Conservation (phyloP, 371 early-diverging fungal genomes). For the Circinella umbellata region DNA sequence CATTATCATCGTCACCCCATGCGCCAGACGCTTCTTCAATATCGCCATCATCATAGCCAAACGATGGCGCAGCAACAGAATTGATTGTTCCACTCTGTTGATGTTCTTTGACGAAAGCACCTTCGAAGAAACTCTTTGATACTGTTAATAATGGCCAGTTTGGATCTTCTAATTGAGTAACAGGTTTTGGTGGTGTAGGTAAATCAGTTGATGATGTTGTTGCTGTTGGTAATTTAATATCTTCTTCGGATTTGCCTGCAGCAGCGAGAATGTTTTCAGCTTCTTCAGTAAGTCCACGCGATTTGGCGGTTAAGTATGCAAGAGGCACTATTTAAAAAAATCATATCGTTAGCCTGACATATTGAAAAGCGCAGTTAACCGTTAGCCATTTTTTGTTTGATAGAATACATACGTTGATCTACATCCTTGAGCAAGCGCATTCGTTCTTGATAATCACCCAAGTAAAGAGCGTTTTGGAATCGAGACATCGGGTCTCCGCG, state of each 20-base stretch:
- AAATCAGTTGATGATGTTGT: slow-evolving; percentile 34
- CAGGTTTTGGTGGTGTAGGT: slow-evolving; percentile 68
- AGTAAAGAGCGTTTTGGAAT: slow-evolving; percentile 87
- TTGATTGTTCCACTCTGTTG: slow-evolving; percentile 30
- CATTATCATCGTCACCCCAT: slow-evolving; percentile 75
- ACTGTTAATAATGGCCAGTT: slow-evolving; percentile 91
- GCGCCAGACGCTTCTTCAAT: slow-evolving; percentile 64
- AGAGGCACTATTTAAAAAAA: slow-evolving; percentile 63
- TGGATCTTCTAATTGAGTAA: slow-evolving; percentile 68
- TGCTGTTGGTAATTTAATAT: slow-evolving; percentile 57
- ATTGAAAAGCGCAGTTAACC: too few species aligned
- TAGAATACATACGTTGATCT: slow-evolving; percentile 68
- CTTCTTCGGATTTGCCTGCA: slow-evolving; percentile 68
- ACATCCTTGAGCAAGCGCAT: slow-evolving; percentile 79
- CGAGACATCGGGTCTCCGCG: slow-evolving; percentile 84
- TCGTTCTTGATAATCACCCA: slow-evolving; percentile 90
- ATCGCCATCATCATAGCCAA: slow-evolving; percentile 57
- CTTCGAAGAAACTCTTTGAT: slow-evolving; percentile 70
- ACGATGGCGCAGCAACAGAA: slow-evolving; percentile 41
- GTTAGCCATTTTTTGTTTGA: background rate
- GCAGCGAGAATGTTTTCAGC: slow-evolving; percentile 80
- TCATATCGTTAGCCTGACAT: background rate
- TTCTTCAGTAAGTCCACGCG: slow-evolving; percentile 83
- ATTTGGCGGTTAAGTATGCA: slow-evolving; percentile 91
- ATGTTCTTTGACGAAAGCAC: slow-evolving; percentile 53